Evolutionary conservation across 495 filamentous ascomycete species (phyloP).

Genomic region (Evernia prunastri): DNA sequence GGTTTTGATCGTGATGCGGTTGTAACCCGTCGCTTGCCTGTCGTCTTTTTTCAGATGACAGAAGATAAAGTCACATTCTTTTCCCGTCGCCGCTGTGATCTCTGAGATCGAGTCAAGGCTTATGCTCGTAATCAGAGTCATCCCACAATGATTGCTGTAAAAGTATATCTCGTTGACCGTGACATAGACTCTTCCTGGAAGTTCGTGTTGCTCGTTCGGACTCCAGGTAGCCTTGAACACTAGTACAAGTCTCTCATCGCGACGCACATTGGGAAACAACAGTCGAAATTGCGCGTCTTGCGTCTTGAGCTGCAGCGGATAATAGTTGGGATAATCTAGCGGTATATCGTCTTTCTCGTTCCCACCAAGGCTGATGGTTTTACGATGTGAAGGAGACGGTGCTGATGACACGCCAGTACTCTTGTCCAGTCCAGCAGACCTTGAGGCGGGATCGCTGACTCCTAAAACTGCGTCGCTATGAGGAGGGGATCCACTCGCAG

Average conservation of each 20-base stretch:
- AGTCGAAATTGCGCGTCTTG: conserved; percentile 92
- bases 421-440: conserved; percentile 12
- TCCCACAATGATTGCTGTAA: conserved; percentile 89
- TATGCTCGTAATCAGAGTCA: conserved; percentile 74
- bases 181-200: conserved; percentile 83
- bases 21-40: conserved; percentile 47
- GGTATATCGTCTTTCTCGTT: conserved; percentile 43
- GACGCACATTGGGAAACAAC: conserved; percentile 73
- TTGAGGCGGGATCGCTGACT: conserved; percentile 18
- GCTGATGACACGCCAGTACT: conserved; percentile 20
- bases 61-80: conserved; percentile 90
- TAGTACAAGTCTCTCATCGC: conserved; percentile 70
- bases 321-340: conserved; percentile 69
- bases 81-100: conserved; percentile 81
- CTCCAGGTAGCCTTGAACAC: conserved; percentile 72
- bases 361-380: conserved; percentile 72
- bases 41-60: conserved; percentile 69
- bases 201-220: conserved; percentile 69
- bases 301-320: conserved; percentile 72
- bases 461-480: background rate
- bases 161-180: conserved; percentile 85
- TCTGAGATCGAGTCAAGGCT: conserved; percentile 71
- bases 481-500: conserved; percentile 19
- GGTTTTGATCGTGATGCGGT: conserved; percentile 76
- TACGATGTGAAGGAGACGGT: conserved; percentile 52